These are phyloP conservation scores for Penicillium paxilli DNA, from an alignment of 495 filamentous ascomycete genomes.

Conservation along the genomic window DNA sequence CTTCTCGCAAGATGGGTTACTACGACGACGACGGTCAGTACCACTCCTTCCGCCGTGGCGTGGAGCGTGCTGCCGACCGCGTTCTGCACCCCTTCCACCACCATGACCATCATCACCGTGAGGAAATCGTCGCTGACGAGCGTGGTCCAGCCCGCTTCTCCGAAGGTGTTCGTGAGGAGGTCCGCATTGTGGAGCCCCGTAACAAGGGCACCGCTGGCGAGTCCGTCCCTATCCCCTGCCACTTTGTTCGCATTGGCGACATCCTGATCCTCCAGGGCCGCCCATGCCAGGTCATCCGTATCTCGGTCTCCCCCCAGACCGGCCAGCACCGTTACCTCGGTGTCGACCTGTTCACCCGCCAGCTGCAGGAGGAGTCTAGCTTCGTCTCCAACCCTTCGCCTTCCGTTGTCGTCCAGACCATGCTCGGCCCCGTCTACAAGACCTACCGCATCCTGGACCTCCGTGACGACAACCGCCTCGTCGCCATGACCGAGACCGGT, in stretches of 20 bases:
- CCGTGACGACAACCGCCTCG: constrained; percentile 78
- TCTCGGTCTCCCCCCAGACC: constrained; percentile 96
- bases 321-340: constrained; percentile 99
- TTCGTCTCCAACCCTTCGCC: constrained; percentile 96
- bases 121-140: constrained; percentile 56
- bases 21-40: constrained; percentile 98
- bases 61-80: constrained; percentile 81
- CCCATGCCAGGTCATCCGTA: constrained; percentile 99
- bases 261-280: constrained; percentile 98
- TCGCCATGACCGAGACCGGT: constrained; percentile 83
- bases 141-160: constrained; percentile 39
- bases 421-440: constrained; percentile 99
- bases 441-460: constrained; percentile 99
- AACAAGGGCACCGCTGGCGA: constrained; percentile 57
- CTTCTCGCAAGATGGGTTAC: constrained; percentile 86
- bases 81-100: constrained; percentile 71
- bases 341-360: constrained; percentile 99
- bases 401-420: constrained; percentile 97
- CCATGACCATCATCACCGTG: constrained; percentile 56
- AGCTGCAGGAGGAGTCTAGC: constrained; percentile 97
- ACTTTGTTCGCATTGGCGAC: constrained; percentile 98
- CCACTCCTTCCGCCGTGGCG: constrained; percentile 87
- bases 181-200: constrained; percentile 56
- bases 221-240: constrained; percentile 97
- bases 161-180: constrained; percentile 46